Evolutionary conservation across 139 green algal species (phyloP).

Genomic region (Coelastrella sp.): DNA sequence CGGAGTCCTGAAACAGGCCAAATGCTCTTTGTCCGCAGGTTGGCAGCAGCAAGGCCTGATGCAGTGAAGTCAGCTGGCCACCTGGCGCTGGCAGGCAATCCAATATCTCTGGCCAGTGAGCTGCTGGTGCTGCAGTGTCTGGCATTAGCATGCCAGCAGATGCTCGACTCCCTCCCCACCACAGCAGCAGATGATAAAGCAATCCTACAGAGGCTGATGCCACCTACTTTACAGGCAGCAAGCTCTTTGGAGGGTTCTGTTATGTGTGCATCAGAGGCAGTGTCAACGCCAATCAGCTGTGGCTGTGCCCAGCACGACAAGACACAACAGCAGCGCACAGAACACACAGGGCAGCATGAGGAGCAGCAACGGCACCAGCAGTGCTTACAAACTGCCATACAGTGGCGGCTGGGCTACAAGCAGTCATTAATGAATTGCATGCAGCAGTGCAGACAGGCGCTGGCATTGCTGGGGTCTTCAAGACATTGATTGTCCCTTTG

Average conservation of each 20-base stretch:
- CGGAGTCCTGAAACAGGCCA: neutral
- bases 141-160: slow-evolving; percentile 26
- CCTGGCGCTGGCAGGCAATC: slow-evolving; percentile 35
- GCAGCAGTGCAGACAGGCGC: neutral
- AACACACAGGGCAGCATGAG: slow-evolving; percentile 3
- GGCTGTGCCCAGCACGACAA: neutral
- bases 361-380: slow-evolving; percentile 6
- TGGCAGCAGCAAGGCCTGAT: slow-evolving; percentile 19
- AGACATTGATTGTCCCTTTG: too few relatives aligned
- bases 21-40: neutral
- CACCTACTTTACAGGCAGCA: too few relatives aligned
- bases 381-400: neutral
- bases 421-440: neutral
- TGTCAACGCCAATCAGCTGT: neutral
- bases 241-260: neutral
- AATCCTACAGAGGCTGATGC: neutral
- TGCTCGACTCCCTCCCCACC: slow-evolving; percentile 25
- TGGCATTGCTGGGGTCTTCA: neutral
- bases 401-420: slow-evolving; percentile 46
- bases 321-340: neutral
- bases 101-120: slow-evolving; percentile 50
- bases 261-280: too few relatives aligned
- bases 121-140: slow-evolving; percentile 11
- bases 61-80: slow-evolving; percentile 24
- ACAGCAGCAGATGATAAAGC: neutral